phyloP scores from a whole-genome alignment of 306 rosid genomes.

The Lathyrus tuberosus region DNA sequence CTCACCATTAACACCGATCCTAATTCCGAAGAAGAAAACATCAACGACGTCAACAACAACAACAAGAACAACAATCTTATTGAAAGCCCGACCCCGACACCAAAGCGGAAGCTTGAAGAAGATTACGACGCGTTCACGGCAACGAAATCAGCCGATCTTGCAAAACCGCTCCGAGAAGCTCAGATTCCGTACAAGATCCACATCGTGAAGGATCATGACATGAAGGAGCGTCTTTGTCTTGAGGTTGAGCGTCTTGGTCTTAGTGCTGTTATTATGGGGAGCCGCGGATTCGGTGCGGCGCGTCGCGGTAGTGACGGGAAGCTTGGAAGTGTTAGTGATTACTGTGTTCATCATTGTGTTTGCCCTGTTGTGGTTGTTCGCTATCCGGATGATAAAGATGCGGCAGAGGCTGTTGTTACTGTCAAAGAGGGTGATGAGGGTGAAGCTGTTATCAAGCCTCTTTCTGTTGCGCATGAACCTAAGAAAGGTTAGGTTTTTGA shows the following conservation, averaged over 20 bases:
- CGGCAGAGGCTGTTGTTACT: constrained; percentile 41
- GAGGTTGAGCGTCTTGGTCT: constrained; percentile 96
- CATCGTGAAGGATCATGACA: constrained; percentile 96
- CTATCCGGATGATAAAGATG: constrained; percentile 79
- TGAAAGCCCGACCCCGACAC: constrained; percentile 31
- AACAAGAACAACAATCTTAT: not conserved
- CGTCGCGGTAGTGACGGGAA: constrained; percentile 79
- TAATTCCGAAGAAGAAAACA: constrained; percentile 40
- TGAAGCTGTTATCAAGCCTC: constrained; percentile 49
- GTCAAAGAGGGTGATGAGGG: constrained; percentile 51
- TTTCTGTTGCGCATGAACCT: constrained; percentile 36
- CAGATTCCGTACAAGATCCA: constrained; percentile 98
- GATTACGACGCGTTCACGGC: constrained; percentile 94
- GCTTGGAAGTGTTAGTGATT: constrained; percentile 97
- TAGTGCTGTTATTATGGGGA: constrained; percentile 96
- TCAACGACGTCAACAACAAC: constrained; percentile 10
- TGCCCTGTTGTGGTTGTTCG: constrained; percentile 97
- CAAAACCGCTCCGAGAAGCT: constrained; percentile 73
- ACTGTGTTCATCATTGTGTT: constrained; percentile 93
- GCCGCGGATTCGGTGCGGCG: constrained; percentile 88
- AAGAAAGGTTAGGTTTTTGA: constrained; percentile 61
- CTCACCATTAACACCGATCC: constrained; percentile 61
- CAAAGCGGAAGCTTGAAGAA: constrained; percentile 66
- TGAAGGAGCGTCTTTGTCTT: constrained; percentile 89
- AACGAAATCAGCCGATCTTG: constrained; percentile 72